These are phyloP conservation scores for Chernovozyma aurita DNA, from an alignment of 1,139 yeast species.

Conservation along the genomic window DNA sequence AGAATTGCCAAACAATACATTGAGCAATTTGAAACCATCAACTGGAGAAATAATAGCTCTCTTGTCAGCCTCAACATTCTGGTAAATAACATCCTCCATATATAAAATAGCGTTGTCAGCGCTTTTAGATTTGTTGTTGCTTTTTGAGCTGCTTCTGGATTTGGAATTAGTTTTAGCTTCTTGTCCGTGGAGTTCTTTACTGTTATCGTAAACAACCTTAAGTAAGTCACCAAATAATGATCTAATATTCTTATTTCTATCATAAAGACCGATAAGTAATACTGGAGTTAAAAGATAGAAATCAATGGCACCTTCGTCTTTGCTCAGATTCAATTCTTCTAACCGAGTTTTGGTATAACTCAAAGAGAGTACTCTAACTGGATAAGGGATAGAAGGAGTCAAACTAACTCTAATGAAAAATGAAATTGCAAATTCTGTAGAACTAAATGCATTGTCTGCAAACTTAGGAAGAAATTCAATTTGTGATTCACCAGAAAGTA, in stretches of 20 bases:
- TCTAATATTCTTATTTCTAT: slow-evolving; percentile 26
- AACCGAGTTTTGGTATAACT: slow-evolving; percentile 33
- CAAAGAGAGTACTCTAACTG: slow-evolving; percentile 48
- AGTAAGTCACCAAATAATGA: slow-evolving; percentile 22
- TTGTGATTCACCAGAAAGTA: slow-evolving; percentile 7
- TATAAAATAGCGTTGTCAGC: slow-evolving; percentile 17
- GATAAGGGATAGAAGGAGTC: slow-evolving; percentile 54
- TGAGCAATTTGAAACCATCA: slow-evolving; percentile 51
- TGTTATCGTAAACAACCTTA: slow-evolving; percentile 15
- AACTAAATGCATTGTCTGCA: slow-evolving; percentile 19
- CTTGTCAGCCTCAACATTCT: slow-evolving; percentile 34
- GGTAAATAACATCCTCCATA: slow-evolving; percentile 40
- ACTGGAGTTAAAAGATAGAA: slow-evolving; percentile 36
- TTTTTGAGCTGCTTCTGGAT: slow-evolving; percentile 10
- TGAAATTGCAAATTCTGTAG: slow-evolving; percentile 40
- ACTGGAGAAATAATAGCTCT: slow-evolving; percentile 60
- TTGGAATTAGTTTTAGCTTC: slow-evolving; percentile 13
- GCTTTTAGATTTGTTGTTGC: slow-evolving; percentile 10
- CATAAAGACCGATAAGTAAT: slow-evolving; percentile 32
- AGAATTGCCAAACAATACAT: slow-evolving; percentile 10
- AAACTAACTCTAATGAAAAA: slow-evolving; percentile 56
- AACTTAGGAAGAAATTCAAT: slow-evolving; percentile 16
- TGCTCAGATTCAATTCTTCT: slow-evolving; percentile 14
- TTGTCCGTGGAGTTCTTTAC: slow-evolving; percentile 15
- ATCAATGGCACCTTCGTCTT: slow-evolving; percentile 11